Evolutionary conservation across 169 alveolate species (phyloP).

Genomic region (Plasmodium coatneyi): DNA sequence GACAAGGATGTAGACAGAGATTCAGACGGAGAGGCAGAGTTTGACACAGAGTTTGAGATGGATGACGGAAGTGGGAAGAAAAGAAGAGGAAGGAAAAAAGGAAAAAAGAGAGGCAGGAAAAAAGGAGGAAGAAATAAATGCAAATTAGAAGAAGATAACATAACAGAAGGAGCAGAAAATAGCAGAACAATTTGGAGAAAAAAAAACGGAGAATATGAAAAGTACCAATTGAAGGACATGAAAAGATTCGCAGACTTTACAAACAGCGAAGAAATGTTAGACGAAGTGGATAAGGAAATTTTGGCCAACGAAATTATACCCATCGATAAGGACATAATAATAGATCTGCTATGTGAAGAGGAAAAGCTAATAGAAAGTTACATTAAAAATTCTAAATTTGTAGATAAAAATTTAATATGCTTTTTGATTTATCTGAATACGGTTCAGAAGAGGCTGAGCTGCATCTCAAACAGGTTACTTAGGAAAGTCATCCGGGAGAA

Average conservation of each 20-base stretch:
- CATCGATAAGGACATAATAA: slow-evolving; percentile 63
- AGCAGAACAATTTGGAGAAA: neutral
- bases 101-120: slow-evolving; percentile 53
- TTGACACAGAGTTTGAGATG: neutral
- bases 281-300: slow-evolving; percentile 24
- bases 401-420: slow-evolving; percentile 44
- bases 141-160: neutral
- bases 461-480: slow-evolving; percentile 28
- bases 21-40: neutral
- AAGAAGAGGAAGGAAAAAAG: slow-evolving; percentile 44
- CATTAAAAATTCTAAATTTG: slow-evolving; percentile 51
- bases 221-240: neutral
- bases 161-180: neutral
- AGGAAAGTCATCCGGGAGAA: slow-evolving; percentile 49
- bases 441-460: slow-evolving; percentile 53
- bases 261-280: neutral
- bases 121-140: slow-evolving; percentile 40
- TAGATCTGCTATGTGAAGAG: slow-evolving; percentile 69
- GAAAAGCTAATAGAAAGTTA: slow-evolving; percentile 49
- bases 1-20: neutral
- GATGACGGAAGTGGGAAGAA: slow-evolving; percentile 6
- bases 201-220: neutral
- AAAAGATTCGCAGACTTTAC: neutral
- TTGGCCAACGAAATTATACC: slow-evolving; percentile 18
- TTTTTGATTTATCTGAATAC: slow-evolving; percentile 29